Base-by-base conservation (phyloP, 78 protist species). In the Dictyostelium intermedium region DNA sequence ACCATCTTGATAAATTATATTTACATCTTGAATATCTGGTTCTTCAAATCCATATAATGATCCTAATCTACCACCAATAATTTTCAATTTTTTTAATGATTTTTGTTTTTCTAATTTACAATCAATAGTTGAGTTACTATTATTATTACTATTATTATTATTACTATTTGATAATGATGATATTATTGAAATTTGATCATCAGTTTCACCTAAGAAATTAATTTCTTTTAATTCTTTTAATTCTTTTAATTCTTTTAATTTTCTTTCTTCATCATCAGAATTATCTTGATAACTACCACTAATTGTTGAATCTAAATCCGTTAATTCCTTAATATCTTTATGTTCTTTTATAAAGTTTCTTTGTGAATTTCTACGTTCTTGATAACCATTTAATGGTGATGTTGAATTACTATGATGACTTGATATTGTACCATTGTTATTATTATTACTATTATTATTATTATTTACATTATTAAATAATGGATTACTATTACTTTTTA, bases 11-110 rank as follows among this genome's bases (percentile, higher is more conserved):
- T 50, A 80, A 11, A 63, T 70, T 18, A 89, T 80, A 69, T 89
- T 89, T 20, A n/a, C 45, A 32, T 89, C 82, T 25, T 78, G 81
- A 32, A 72, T 72, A 25, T 89, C 87, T 9, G 81, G 87, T 37
- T 89, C 84, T 25, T 87, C 85, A 63, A 87, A 87, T 60, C 93
- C 93, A 63, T 77, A 87, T 8, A 87, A 56, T 34, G 93, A 87
- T 2, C 92, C 84, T 16, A 86, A 76, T 23, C 92, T 73, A 2
- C 85, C 92, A 60, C 83, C 66, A 20, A 66, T 66, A 23, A 66
- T 60, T 74, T 77, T 35, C 11, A 34, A 16, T 34, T 72, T 72
- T 72, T 72, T 72, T n/a, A 23, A 34, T 23, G 34, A 30, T n/a
- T 77, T 41, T 77, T 77, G 60, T 41, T 77, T 41, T 35, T 77